Evolutionary conservation across 2,329 filamentous ascomycete genomes (phyloP).

Genomic region (Dactylellina drechsleri): DNA sequence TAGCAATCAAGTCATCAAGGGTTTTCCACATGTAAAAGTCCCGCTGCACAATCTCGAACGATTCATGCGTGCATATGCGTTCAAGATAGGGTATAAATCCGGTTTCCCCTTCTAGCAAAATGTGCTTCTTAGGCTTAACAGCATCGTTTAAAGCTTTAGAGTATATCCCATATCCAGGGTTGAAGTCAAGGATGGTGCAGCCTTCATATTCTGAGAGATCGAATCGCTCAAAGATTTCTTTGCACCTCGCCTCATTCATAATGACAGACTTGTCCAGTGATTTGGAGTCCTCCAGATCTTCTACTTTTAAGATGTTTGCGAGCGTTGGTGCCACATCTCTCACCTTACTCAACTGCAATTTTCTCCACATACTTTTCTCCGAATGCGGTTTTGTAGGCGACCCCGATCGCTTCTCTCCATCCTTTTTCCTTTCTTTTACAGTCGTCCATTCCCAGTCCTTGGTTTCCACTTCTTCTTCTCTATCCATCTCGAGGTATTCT

Average conservation of each 20-base stretch:
- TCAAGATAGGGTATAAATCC: conserved; percentile 72
- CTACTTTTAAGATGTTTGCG: neutral
- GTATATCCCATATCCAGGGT: conserved; percentile 82
- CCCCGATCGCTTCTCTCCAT: neutral
- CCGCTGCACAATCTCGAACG: conserved; percentile 67
- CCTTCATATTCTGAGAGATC: conserved; percentile 76
- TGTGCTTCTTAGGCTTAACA: conserved; percentile 81
- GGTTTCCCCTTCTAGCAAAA: conserved; percentile 79
- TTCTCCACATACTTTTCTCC: neutral
- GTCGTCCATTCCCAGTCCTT: conserved; percentile 20
- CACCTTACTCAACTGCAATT: neutral
- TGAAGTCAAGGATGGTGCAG: conserved; percentile 87
- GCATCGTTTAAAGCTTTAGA: conserved; percentile 78
- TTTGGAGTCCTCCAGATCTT: conserved; percentile 19
- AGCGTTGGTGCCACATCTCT: conserved; percentile 25
- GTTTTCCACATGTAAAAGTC: conserved; percentile 72
- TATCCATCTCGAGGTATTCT: conserved; percentile 5
- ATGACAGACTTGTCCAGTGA: conserved; percentile 12
- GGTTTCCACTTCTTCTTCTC: neutral
- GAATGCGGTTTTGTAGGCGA: neutral
- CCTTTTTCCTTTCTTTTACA: neutral
- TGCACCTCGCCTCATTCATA: conserved; percentile 60
- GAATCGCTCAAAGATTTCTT: conserved; percentile 77
- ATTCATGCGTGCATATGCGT: conserved; percentile 65
- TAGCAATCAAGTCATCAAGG: conserved; percentile 67